These are phyloP conservation scores for Cylindrotheca closterium DNA, from an alignment of 108 stramenopile genomes.

Conservation along the genomic window DNA sequence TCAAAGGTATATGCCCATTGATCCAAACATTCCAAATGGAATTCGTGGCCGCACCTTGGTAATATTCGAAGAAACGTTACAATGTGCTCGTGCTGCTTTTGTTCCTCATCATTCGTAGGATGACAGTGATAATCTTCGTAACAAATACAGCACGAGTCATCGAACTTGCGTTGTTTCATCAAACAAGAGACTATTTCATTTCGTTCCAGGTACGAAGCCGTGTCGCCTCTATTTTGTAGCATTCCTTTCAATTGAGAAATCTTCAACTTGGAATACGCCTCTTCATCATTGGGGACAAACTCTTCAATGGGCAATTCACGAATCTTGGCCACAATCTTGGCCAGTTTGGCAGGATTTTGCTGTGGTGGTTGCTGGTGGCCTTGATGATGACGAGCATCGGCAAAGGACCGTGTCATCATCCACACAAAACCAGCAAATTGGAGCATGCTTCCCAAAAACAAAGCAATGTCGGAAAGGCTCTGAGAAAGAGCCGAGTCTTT, in stretches of 20 bases:
- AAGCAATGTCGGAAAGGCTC: not conserved
- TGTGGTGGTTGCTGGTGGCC: not conserved
- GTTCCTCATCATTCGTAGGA: constrained; percentile 4
- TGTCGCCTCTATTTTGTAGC: constrained; percentile 33
- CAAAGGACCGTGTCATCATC: not conserved
- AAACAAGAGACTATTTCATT: constrained; percentile 30
- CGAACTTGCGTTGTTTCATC: constrained; percentile 31
- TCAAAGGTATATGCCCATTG: constrained; percentile 60
- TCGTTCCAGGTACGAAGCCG: constrained; percentile 16
- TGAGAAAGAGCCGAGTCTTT: too few relatives aligned
- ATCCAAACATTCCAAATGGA: constrained; percentile 54
- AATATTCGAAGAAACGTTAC: constrained; percentile 37
- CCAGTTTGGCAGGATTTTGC: constrained; percentile 4
- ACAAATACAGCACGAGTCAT: constrained; percentile 56
- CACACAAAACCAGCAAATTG: too few relatives aligned
- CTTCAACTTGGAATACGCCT: constrained; percentile 16
- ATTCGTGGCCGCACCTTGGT: constrained; percentile 55
- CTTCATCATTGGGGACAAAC: constrained; percentile 36
- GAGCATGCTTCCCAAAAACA: not conserved
- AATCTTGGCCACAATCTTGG: constrained; percentile 20
- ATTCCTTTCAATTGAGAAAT: constrained; percentile 32
- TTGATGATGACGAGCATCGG: not conserved
- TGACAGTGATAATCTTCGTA: constrained; percentile 27
- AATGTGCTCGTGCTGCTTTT: too few relatives aligned
- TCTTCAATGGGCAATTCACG: constrained; percentile 39